phyloP scores from a whole-genome alignment of 495 filamentous ascomycete species.

The Aspergillus indologenus region DNA sequence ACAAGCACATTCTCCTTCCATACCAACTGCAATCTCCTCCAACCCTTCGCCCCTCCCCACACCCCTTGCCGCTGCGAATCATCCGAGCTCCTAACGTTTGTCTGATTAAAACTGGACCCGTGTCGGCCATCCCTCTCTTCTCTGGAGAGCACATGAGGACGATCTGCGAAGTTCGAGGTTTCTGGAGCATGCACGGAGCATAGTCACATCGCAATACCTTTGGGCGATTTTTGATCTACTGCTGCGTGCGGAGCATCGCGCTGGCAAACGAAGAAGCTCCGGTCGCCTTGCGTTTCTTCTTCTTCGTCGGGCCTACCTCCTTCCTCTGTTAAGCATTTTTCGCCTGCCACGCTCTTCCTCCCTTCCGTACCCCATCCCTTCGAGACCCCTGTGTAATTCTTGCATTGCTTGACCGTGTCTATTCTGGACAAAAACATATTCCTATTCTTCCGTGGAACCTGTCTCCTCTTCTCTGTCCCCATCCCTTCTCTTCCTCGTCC shows the following conservation, averaged over 20 bases:
- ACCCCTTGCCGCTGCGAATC: slow-evolving; percentile 41
- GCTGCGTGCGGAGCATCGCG: slow-evolving; percentile 26
- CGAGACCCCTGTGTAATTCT: slow-evolving; percentile 33
- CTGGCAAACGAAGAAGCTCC: slow-evolving; percentile 40
- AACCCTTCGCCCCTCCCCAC: slow-evolving; percentile 24
- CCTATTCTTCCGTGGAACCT: slow-evolving; percentile 11
- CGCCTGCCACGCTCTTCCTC: slow-evolving; percentile 28
- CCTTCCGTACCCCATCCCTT: slow-evolving; percentile 35
- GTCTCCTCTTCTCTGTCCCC: slow-evolving; percentile 1
- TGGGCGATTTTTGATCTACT: slow-evolving; percentile 32
- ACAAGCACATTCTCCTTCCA: slow-evolving; percentile 41
- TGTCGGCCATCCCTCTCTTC: slow-evolving; percentile 15
- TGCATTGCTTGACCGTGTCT: slow-evolving; percentile 32
- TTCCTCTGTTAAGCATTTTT: slow-evolving; percentile 28
- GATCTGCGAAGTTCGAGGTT: slow-evolving; percentile 46
- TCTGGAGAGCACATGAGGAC: slow-evolving; percentile 42
- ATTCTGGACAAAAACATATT: slow-evolving; percentile 20
- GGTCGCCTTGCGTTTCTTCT: slow-evolving; percentile 39
- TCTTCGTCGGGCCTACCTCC: slow-evolving; percentile 17
- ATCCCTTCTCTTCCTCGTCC: slow-evolving; percentile 9
- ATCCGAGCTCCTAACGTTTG: slow-evolving; percentile 32
- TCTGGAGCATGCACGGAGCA: slow-evolving; percentile 50
- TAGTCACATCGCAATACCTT: slow-evolving; percentile 39
- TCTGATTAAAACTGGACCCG: slow-evolving; percentile 20
- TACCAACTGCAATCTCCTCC: slow-evolving; percentile 25